Evolutionary conservation across 129 eudicot genomes (phyloP).

Genomic region (Centella asiatica): DNA sequence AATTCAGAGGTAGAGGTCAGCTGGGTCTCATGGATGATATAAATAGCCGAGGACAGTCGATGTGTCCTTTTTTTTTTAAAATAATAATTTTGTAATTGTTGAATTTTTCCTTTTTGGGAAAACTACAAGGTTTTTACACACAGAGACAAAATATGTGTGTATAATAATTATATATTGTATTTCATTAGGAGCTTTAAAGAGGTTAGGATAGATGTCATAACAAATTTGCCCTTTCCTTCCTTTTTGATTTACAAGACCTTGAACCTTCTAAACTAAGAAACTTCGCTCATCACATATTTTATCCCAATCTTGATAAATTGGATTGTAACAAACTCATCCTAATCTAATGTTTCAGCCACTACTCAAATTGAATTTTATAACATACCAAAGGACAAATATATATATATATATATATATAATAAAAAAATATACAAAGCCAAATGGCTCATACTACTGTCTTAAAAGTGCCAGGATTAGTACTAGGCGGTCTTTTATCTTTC

Average conservation of each 20-base stretch:
- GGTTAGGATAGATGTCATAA: conserved; percentile 11
- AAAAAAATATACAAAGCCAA: too few species aligned
- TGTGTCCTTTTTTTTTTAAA: too few species aligned
- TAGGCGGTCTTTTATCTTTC: too few species aligned
- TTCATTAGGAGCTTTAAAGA: background rate
- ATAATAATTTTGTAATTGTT: conserved; percentile 24
- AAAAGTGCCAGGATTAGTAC: too few species aligned
- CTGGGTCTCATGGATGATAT: conserved; percentile 47
- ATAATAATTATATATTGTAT: background rate
- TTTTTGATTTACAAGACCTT: background rate
- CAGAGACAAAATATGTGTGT: too few species aligned
- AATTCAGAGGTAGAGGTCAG: conserved; percentile 32
- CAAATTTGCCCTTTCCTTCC: background rate
- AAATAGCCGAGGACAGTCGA: conserved; percentile 35
- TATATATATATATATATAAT: too few species aligned
- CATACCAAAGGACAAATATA: too few species aligned
- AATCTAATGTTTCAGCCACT: background rate
- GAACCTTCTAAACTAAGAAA: background rate
- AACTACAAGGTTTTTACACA: conserved; percentile 39
- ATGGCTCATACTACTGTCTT: too few species aligned
- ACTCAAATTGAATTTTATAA: background rate
- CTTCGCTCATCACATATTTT: background rate
- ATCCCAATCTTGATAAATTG: background rate
- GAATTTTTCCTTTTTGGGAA: conserved; percentile 47
- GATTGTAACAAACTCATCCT: background rate